These are phyloP conservation scores for Venustampulla echinocandica DNA, from an alignment of 495 filamentous ascomycete genomes.

Conservation along the genomic window DNA sequence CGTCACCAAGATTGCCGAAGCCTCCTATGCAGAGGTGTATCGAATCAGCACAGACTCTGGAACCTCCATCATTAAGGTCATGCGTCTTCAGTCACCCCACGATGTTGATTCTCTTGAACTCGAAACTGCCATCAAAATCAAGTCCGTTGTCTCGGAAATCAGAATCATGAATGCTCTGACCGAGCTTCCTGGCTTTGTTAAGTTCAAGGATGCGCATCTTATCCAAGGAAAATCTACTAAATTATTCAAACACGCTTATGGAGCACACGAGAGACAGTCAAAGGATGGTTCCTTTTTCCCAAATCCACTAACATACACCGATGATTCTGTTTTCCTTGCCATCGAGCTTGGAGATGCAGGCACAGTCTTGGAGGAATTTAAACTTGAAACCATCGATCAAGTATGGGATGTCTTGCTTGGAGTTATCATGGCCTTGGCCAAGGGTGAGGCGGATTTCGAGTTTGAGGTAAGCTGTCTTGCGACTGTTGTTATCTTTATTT, in stretches of 20 bases:
- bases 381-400: slow-evolving; percentile 43
- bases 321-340: slow-evolving; percentile 67
- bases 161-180: slow-evolving; percentile 68
- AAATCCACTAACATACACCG: slow-evolving; percentile 44
- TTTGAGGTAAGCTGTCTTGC: slow-evolving; percentile 54
- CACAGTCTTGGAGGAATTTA: slow-evolving; percentile 59
- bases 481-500: background rate
- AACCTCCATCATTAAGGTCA: slow-evolving; percentile 44
- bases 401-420: slow-evolving; percentile 84
- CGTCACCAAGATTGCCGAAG: slow-evolving; percentile 59
- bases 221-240: slow-evolving; percentile 59
- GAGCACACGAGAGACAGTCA: slow-evolving; percentile 8
- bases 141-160: slow-evolving; percentile 57
- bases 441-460: slow-evolving; percentile 59
- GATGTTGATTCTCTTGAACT: slow-evolving; percentile 18
- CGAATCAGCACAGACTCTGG: slow-evolving; percentile 38
- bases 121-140: slow-evolving; percentile 32
- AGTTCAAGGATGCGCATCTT: slow-evolving; percentile 72
- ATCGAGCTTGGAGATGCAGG: slow-evolving; percentile 87
- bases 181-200: slow-evolving; percentile 79
- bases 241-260: slow-evolving; percentile 53
- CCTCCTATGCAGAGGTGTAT: slow-evolving; percentile 62
- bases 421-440: slow-evolving; percentile 64
- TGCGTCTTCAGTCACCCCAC: slow-evolving; percentile 37
- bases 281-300: slow-evolving; percentile 12